These are phyloP conservation scores for Marasmius tenuissimus DNA, from an alignment of 1,284 basidiomycete genomes.

Conservation along the genomic window DNA sequence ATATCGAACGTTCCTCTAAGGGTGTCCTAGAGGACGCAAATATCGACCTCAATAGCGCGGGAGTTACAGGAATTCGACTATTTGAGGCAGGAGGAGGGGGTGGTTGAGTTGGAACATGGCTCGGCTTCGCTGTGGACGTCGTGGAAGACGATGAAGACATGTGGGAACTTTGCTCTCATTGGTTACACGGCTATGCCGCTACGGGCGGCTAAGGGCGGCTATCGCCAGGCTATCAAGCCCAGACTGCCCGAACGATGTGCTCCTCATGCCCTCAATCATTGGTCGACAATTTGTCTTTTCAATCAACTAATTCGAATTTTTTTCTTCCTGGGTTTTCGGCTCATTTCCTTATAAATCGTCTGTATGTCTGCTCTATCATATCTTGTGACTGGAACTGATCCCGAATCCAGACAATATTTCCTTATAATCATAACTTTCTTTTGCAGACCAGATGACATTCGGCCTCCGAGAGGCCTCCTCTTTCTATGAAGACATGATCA, in stretches of 20 bases:
- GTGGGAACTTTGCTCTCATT: constrained; percentile 1
- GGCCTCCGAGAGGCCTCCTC: constrained; percentile 19
- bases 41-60: constrained; percentile 74
- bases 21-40: constrained; percentile 80
- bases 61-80: constrained; percentile 76
- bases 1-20: constrained; percentile 77
- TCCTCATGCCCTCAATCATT: neutral
- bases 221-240: neutral
- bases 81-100: constrained; percentile 32
- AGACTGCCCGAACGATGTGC: neutral
- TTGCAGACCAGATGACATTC: constrained; percentile 1
- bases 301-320: neutral
- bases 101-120: constrained; percentile 26
- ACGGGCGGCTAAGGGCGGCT: neutral
- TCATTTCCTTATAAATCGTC: too few relatives aligned
- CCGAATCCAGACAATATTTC: neutral
- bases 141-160: constrained; percentile 45
- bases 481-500: constrained; percentile 54
- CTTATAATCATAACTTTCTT: neutral
- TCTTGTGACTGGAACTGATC: neutral
- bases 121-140: constrained; percentile 39
- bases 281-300: neutral
- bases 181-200: neutral
- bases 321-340: neutral
- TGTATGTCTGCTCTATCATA: neutral